Conservation (phyloP, 2,329 filamentous ascomycete genomes). For the Pseudogymnoascus verrucosus region DNA sequence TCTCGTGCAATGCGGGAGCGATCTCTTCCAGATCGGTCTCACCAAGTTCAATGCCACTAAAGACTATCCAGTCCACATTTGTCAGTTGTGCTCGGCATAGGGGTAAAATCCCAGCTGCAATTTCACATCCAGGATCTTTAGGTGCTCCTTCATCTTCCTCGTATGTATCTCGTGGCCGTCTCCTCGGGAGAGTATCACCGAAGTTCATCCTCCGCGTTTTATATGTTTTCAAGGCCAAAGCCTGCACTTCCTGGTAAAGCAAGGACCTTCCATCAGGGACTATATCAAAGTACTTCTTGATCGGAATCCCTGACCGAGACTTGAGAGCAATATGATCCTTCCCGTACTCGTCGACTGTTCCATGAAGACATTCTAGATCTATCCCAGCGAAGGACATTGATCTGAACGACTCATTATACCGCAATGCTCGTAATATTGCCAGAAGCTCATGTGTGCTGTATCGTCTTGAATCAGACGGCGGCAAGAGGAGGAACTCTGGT, state of each 20-base stretch:
- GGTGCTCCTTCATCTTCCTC: conserved; percentile 39
- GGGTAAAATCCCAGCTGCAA: conserved; percentile 61
- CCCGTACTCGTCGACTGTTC: conserved; percentile 49
- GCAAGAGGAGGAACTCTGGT: conserved; percentile 57
- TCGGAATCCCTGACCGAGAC: conserved; percentile 39
- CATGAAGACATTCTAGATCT: conserved; percentile 56
- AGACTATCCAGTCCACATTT: conserved; percentile 61
- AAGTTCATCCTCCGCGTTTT: conserved; percentile 58
- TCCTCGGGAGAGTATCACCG: conserved; percentile 49
- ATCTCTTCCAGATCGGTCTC: conserved; percentile 60
- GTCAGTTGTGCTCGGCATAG: conserved; percentile 59
- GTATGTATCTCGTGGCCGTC: conserved; percentile 36
- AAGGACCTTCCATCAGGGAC: conserved; percentile 37
- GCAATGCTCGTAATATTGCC: conserved; percentile 59
- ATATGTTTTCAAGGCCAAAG: conserved; percentile 57
- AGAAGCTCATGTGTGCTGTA: conserved; percentile 58
- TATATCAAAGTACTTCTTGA: conserved; percentile 25
- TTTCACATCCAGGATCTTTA: conserved; percentile 57
- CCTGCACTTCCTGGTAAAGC: conserved; percentile 60
- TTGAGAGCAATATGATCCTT: conserved; percentile 53
- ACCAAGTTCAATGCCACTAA: conserved; percentile 62
- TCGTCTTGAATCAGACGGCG: conserved; percentile 42
- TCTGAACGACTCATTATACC: conserved; percentile 62
- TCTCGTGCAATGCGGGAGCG: conserved; percentile 60
- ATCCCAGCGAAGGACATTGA: conserved; percentile 61